Evolutionary conservation across 805 yeast genomes (phyloP).

Genomic region (Hanseniaspora meyeri): DNA sequence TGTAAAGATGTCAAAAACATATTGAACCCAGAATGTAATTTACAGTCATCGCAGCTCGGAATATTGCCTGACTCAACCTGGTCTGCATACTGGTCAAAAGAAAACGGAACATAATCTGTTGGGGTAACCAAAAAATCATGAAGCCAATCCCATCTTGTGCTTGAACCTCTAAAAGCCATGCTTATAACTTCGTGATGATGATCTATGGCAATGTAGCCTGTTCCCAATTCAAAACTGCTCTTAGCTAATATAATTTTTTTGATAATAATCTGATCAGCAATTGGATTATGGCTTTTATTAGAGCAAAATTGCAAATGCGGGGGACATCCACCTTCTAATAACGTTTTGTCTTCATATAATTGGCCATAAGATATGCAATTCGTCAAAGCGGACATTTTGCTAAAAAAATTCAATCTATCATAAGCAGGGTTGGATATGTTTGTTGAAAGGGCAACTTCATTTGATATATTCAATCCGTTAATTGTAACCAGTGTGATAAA

Average conservation of each 20-base stretch:
- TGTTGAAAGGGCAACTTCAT: slow-evolving; percentile 9
- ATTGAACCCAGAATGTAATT: slow-evolving; percentile 55
- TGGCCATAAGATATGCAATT: slow-evolving; percentile 26
- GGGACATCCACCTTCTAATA: slow-evolving; percentile 28
- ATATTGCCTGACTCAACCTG: slow-evolving; percentile 20
- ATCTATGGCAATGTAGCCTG: slow-evolving; percentile 46
- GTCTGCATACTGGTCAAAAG: slow-evolving; percentile 20
- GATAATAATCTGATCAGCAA: slow-evolving; percentile 27
- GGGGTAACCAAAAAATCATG: slow-evolving; percentile 43
- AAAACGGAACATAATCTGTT: slow-evolving; percentile 37
- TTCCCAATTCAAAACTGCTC: slow-evolving; percentile 35
- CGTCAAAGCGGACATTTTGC: slow-evolving; percentile 27
- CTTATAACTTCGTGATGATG: slow-evolving; percentile 33
- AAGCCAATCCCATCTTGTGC: slow-evolving; percentile 48
- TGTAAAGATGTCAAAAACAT: slow-evolving; percentile 34
- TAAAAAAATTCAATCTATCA: slow-evolving; percentile 25
- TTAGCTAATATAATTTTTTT: slow-evolving; percentile 31
- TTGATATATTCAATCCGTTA: neutral
- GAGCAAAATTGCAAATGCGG: slow-evolving; percentile 24
- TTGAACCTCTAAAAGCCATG: slow-evolving; percentile 52
- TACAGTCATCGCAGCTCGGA: slow-evolving; percentile 38
- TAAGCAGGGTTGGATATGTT: slow-evolving; percentile 16
- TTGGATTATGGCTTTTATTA: slow-evolving; percentile 20
- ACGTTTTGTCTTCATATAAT: slow-evolving; percentile 20
- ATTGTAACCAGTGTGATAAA: neutral